Base-by-base conservation (phyloP, 1,139 yeast species). In the Candida neerlandica region DNA sequence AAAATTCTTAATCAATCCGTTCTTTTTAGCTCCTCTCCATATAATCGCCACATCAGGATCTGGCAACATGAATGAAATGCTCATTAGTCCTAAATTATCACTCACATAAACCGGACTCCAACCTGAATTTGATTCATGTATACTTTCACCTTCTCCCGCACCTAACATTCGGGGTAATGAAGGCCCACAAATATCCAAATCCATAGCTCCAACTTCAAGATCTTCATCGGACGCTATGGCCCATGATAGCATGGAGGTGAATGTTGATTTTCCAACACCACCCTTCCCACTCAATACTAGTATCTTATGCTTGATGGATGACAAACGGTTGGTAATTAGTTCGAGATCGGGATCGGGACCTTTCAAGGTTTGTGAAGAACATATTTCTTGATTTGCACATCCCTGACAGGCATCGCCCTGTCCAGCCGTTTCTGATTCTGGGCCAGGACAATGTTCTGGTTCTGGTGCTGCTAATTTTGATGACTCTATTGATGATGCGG, bases 371-470 rank as follows among this genome's bases (percentile, higher is more conserved):
- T 71, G 75, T 4, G 95, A 81, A 46, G 92, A 85, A 69, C 99
- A 95, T 4, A 92, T 88, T 47, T 79, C 83, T 68, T 94, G 92
- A 67, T 95, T 94, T 15, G 98, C 96, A 71, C 99, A 95, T 14
- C 97, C 97, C 14, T 74, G 78, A 66, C 99, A 95, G 12, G 98
- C 96, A 62, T 89, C 96, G 1, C 90, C 94, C 61, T 86, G 83
- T 7, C 99, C 99, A 1, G 99, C 99, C 48, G 73, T 71, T 57
- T 90, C 97, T 1, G 96, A 88, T 63, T 92, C 97, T 1, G 98
- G 96, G 0, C 99, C 99, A 0, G 99, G 99, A 73, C 99, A 94
- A 68, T 94, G 98, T 62, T 91, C 97, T 1, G 97, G 97, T 60
- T 87, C 91, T 1, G 89, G 86, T 0, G 81, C 81, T 45, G 63